These are phyloP conservation scores for Ascochyta clinopodiicola DNA, from an alignment of 2,329 filamentous ascomycete genomes.

Conservation along the genomic window DNA sequence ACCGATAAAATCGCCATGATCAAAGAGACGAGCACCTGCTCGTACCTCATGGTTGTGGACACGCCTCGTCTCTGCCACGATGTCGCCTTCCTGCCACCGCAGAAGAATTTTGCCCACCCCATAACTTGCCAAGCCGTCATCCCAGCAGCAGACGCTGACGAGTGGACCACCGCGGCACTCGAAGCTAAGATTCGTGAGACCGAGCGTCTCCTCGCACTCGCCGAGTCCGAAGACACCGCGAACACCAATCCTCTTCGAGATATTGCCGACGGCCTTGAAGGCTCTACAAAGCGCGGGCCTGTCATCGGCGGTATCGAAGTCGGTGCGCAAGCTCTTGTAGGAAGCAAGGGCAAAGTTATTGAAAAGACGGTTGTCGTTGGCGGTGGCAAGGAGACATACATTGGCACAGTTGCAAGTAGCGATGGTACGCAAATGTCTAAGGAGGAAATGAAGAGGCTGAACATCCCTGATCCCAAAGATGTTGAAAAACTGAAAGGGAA, in stretches of 20 bases:
- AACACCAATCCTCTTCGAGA: slow-evolving; percentile 45
- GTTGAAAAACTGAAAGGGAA: slow-evolving; percentile 73
- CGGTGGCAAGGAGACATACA: slow-evolving; percentile 61
- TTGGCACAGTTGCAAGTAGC: slow-evolving; percentile 61
- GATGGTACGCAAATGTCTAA: slow-evolving; percentile 68
- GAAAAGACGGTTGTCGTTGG: slow-evolving; percentile 60
- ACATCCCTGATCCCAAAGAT: slow-evolving; percentile 66
- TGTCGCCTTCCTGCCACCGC: slow-evolving; percentile 81
- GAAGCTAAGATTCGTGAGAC: slow-evolving; percentile 41
- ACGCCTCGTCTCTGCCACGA: slow-evolving; percentile 89
- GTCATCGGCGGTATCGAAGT: slow-evolving; percentile 66
- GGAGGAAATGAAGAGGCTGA: slow-evolving; percentile 71
- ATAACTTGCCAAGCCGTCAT: slow-evolving; percentile 80
- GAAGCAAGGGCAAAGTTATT: slow-evolving; percentile 62
- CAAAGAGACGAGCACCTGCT: slow-evolving; percentile 89
- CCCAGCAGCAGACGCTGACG: slow-evolving; percentile 59
- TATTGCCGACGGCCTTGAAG: slow-evolving; percentile 38
- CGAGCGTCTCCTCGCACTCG: slow-evolving; percentile 31
- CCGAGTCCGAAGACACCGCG: slow-evolving; percentile 11
- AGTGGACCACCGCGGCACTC: slow-evolving; percentile 50
- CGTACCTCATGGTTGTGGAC: slow-evolving; percentile 91
- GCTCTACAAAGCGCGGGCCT: slow-evolving; percentile 46
- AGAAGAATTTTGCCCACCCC: slow-evolving; percentile 75
- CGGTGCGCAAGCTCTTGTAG: slow-evolving; percentile 63
- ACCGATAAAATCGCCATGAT: slow-evolving; percentile 86